These are phyloP conservation scores for Nasturtium officinale DNA, from an alignment of 345 rosid species.

Conservation along the genomic window DNA sequence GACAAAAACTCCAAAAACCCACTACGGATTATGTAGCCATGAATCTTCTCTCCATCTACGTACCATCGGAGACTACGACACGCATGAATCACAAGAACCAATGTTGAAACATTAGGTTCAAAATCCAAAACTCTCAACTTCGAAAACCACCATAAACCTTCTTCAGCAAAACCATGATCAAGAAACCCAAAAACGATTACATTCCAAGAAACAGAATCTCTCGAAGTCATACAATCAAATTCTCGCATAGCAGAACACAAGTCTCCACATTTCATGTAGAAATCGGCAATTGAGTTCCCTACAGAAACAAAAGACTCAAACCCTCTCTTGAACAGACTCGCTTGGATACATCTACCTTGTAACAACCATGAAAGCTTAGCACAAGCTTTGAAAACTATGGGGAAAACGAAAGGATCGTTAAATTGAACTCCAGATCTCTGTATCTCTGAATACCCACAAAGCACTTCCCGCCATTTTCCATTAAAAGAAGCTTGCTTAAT, in stretches of 20 bases:
- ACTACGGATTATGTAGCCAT: constrained; percentile 53
- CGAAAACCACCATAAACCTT: constrained; percentile 58
- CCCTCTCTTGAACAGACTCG: constrained; percentile 58
- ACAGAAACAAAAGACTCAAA: constrained; percentile 52
- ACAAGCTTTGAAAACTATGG: constrained; percentile 60
- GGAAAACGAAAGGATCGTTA: constrained; percentile 52
- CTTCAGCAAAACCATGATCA: constrained; percentile 44
- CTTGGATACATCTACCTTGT: constrained; percentile 56
- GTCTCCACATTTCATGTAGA: constrained; percentile 60
- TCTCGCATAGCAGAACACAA: constrained; percentile 46
- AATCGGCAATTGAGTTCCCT: constrained; percentile 64
- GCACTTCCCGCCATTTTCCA: constrained; percentile 61
- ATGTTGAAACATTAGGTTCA: constrained; percentile 58
- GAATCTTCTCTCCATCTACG: constrained; percentile 44
- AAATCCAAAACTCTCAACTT: constrained; percentile 57
- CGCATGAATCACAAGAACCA: constrained; percentile 61
- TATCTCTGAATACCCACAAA: constrained; percentile 49
- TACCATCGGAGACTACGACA: constrained; percentile 38
- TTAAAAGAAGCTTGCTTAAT: constrained; percentile 50
- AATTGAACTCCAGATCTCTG: constrained; percentile 45
- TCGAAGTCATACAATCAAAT: constrained; percentile 46
- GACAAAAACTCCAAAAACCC: constrained; percentile 52
- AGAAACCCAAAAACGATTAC: constrained; percentile 58
- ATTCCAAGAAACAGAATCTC: constrained; percentile 79
- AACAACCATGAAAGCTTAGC: constrained; percentile 46